phyloP scores from a whole-genome alignment of 129 eudicot genomes.

The Tagetes patula region DNA sequence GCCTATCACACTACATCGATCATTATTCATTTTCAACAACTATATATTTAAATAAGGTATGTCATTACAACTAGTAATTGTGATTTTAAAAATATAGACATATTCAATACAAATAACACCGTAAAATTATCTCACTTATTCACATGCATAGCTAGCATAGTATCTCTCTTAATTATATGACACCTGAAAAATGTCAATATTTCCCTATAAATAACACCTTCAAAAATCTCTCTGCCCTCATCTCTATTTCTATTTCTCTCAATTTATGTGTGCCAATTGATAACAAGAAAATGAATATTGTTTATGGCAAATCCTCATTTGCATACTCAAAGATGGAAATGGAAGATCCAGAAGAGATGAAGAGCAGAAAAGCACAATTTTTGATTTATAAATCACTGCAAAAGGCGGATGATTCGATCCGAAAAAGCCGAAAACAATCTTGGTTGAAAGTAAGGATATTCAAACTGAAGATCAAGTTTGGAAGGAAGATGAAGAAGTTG shows the following conservation, averaged over 20 bases:
- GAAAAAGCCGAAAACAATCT: conserved; percentile 40
- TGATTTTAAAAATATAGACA: not conserved
- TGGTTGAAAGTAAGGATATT: conserved; percentile 43
- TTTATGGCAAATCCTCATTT: conserved; percentile 28
- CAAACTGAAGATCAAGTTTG: conserved; percentile 51
- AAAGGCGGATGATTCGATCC: conserved; percentile 32
- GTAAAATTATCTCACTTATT: not conserved
- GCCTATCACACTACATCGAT: conserved; percentile 9
- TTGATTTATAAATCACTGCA: conserved; percentile 53
- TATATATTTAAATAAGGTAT: no score
- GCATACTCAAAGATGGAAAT: conserved; percentile 51
- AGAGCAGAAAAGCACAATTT: conserved; percentile 52
- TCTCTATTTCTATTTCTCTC: conserved; percentile 2
- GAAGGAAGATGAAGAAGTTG: conserved; percentile 52
- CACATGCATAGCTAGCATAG: not conserved
- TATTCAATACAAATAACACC: not conserved
- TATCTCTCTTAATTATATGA: not conserved
- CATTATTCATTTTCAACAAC: no score
- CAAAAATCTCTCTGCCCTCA: not conserved
- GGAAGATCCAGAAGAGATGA: conserved; percentile 52
- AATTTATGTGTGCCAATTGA: not conserved
- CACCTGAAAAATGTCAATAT: conserved; percentile 11
- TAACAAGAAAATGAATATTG: conserved; percentile 2
- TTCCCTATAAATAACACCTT: conserved; percentile 32
- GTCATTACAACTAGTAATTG: no score